Evolutionary conservation across 768 basidiomycete genomes (phyloP).

Genomic region (Grammothele lineata): DNA sequence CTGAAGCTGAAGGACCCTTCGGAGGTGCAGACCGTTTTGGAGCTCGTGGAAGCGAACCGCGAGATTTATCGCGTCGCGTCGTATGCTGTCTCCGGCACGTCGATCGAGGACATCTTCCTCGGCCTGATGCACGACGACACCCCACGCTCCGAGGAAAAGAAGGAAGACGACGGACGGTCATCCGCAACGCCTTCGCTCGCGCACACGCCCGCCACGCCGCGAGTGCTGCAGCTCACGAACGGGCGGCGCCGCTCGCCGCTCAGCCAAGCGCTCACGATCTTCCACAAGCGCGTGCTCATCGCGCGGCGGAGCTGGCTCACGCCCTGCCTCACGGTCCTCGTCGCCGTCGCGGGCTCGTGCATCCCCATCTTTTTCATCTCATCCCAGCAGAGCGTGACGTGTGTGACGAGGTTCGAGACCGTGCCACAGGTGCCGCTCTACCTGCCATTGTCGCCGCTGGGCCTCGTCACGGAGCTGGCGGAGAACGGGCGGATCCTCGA

Average conservation of each 20-base stretch:
- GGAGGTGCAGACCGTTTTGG: constrained; percentile 52
- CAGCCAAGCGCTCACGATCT: constrained; percentile 66
- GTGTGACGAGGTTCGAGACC: constrained; percentile 36
- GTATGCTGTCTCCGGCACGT: constrained; percentile 67
- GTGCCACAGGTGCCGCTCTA: constrained; percentile 45
- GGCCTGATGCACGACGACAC: constrained; percentile 51
- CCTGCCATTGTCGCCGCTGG: constrained; percentile 46
- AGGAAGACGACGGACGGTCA: constrained; percentile 14
- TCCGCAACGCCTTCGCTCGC: constrained; percentile 10
- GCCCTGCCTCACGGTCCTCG: constrained; percentile 25
- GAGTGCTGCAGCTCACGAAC: constrained; percentile 38
- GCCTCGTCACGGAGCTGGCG: constrained; percentile 25
- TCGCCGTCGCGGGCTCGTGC: constrained; percentile 58
- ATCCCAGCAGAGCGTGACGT: constrained; percentile 44
- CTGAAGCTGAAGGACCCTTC: constrained; percentile 56
- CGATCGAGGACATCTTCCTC: constrained; percentile 82
- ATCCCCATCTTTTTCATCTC: constrained; percentile 65
- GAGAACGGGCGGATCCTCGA: constrained; percentile 30
- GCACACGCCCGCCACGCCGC: background rate
- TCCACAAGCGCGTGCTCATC: constrained; percentile 65
- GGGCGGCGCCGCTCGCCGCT: constrained; percentile 54
- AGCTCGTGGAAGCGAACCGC: constrained; percentile 45
- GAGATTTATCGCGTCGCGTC: constrained; percentile 37
- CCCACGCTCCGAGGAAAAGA: constrained; percentile 26
- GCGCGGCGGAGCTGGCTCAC: constrained; percentile 42